phyloP scores from a whole-genome alignment of 257 asterid genomes.

The Salvia hispanica region DNA sequence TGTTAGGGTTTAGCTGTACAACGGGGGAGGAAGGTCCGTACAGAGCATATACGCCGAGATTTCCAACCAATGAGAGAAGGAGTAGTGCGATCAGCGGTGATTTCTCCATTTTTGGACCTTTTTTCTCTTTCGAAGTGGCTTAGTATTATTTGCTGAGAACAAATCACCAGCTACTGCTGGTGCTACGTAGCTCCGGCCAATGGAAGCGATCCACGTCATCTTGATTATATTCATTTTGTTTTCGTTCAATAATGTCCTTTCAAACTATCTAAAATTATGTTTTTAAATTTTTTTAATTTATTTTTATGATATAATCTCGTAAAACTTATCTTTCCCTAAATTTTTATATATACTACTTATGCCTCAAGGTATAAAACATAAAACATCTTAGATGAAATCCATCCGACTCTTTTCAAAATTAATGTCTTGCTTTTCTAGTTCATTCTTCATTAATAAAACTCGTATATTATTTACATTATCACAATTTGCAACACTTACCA shows the following conservation, averaged over 20 bases:
- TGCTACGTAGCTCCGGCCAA: constrained; percentile 44
- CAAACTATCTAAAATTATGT: too few species aligned
- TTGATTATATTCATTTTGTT: neutral
- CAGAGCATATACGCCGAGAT: constrained; percentile 54
- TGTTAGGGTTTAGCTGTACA: constrained; percentile 81
- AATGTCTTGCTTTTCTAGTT: too few species aligned
- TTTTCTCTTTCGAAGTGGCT: constrained; percentile 22
- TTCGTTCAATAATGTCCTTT: neutral
- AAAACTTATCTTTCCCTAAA: too few species aligned
- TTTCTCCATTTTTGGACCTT: constrained; percentile 42
- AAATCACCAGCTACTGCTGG: constrained; percentile 13
- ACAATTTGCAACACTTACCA: too few species aligned
- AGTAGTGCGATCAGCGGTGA: constrained; percentile 42
- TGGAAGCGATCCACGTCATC: constrained; percentile 34
- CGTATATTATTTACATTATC: too few species aligned
- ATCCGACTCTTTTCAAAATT: too few species aligned
- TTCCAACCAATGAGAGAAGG: constrained; percentile 41
- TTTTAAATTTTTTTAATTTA: too few species aligned
- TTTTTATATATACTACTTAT: too few species aligned
- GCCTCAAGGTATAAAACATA: too few species aligned
- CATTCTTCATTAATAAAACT: too few species aligned
- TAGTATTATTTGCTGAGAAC: constrained; percentile 19
- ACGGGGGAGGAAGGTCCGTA: constrained; percentile 90
- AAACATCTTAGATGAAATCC: too few species aligned
- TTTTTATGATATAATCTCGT: too few species aligned